phyloP scores from a whole-genome alignment of 768 basidiomycete genomes.

The Chalciporus piperatus region DNA sequence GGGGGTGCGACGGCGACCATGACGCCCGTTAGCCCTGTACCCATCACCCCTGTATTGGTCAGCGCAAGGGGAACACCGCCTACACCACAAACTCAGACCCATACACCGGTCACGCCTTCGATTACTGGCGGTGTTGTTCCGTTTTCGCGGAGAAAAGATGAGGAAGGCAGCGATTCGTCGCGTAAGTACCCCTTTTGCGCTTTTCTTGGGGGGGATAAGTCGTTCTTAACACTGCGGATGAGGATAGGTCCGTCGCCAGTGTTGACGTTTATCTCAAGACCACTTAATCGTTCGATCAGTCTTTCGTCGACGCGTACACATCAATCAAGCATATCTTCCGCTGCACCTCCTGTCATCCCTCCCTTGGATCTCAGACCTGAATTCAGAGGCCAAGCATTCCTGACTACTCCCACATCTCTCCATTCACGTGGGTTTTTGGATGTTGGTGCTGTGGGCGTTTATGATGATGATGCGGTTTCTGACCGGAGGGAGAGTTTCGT shows the following conservation, averaged over 20 bases:
- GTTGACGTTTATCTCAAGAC: slow-evolving; percentile 59
- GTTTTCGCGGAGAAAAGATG: slow-evolving; percentile 27
- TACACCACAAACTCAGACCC: slow-evolving; percentile 13
- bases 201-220: background rate
- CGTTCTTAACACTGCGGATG: slow-evolving; percentile 6
- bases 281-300: slow-evolving; percentile 63
- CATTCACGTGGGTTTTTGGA: slow-evolving; percentile 22
- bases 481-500: slow-evolving; percentile 58
- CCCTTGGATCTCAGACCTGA: slow-evolving; percentile 58
- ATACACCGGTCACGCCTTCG: slow-evolving; percentile 24
- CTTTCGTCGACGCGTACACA: slow-evolving; percentile 62
- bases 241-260: slow-evolving; percentile 48
- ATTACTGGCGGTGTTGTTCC: slow-evolving; percentile 19
- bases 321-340: slow-evolving; percentile 39
- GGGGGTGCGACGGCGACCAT: slow-evolving; percentile 21
- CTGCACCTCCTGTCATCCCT: slow-evolving; percentile 49
- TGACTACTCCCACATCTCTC: slow-evolving; percentile 27
- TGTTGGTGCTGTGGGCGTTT: slow-evolving; percentile 20
- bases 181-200: slow-evolving; percentile 37
- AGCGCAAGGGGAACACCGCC: slow-evolving; percentile 13
- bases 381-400: slow-evolving; percentile 39
- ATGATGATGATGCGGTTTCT: slow-evolving; percentile 42
- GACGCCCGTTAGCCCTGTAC: slow-evolving; percentile 29
- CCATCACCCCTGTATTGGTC: slow-evolving; percentile 25
- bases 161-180: slow-evolving; percentile 29